Evolutionary conservation across 108 stramenopile genomes (phyloP).

Genomic region (Pseudonitzschia delicatissima): DNA sequence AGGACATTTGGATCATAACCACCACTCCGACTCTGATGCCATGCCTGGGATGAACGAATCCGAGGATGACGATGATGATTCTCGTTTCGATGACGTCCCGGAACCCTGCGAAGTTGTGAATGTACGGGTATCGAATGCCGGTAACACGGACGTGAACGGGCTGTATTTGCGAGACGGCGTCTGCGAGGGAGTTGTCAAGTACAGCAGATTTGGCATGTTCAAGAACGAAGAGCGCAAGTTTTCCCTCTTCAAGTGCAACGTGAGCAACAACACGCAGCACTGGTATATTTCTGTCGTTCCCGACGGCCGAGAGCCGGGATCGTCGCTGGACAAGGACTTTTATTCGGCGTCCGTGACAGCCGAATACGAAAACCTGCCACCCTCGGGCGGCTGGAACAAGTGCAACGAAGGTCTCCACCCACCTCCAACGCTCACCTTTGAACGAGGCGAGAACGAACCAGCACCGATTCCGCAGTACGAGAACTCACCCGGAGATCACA

Average conservation of each 20-base stretch:
- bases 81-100: constrained; percentile 34
- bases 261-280: constrained; percentile 78
- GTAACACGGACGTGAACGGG: constrained; percentile 73
- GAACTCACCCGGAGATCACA: not conserved
- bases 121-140: constrained; percentile 67
- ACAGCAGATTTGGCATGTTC: constrained; percentile 50
- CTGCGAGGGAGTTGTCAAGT: constrained; percentile 64
- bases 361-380: constrained; percentile 32
- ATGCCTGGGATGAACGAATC: constrained; percentile 61
- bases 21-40: constrained; percentile 47
- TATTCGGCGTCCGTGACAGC: constrained; percentile 53
- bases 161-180: constrained; percentile 59
- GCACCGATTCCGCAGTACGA: not conserved
- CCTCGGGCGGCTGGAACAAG: constrained; percentile 40
- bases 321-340: constrained; percentile 82
- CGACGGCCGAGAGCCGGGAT: constrained; percentile 58
- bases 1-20: constrained; percentile 28
- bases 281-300: constrained; percentile 93
- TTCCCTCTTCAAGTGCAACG: constrained; percentile 72
- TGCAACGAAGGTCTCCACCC: constrained; percentile 47
- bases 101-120: not conserved
- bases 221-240: constrained; percentile 42
- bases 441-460: not conserved
- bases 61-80: constrained; percentile 75
- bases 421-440: constrained; percentile 24